These are phyloP conservation scores for Phanerodontia chrysosporium DNA, from an alignment of 768 basidiomycete genomes.

Conservation along the genomic window DNA sequence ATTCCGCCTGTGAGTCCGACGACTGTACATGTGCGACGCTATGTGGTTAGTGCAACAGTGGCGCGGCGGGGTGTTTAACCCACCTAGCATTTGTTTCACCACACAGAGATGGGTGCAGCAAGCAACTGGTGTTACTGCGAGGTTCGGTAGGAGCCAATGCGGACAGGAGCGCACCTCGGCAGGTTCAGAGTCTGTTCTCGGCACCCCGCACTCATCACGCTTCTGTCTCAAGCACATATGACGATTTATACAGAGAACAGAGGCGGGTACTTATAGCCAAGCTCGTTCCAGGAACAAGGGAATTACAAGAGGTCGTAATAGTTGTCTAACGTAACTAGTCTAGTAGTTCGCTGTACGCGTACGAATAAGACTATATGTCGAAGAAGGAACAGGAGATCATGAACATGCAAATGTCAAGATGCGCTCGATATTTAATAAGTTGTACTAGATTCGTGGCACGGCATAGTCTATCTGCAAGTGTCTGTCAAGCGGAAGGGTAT, in stretches of 20 bases:
- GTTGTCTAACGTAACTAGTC: slow-evolving; percentile 13
- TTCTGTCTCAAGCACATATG: neutral
- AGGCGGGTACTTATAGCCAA: neutral
- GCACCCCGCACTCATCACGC: neutral
- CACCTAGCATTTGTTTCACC: neutral
- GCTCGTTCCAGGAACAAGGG: neutral
- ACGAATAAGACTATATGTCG: slow-evolving; percentile 4
- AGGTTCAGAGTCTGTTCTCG: neutral
- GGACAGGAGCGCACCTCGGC: neutral
- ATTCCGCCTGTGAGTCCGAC: slow-evolving; percentile 96
- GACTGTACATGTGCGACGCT: slow-evolving; percentile 52
- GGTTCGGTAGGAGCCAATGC: neutral
- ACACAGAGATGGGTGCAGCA: neutral
- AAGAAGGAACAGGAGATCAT: neutral
- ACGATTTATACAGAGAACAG: neutral
- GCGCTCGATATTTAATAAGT: slow-evolving; percentile 7
- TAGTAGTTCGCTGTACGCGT: slow-evolving; percentile 7
- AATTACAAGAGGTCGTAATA: slow-evolving; percentile 13
- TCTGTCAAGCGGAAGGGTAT: slow-evolving; percentile 14
- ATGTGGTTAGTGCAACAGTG: neutral
- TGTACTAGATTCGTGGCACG: slow-evolving; percentile 15
- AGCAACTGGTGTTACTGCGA: neutral
- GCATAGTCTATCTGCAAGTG: slow-evolving; percentile 17
- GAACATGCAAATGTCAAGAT: slow-evolving; percentile 3
- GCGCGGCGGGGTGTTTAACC: neutral